Evolutionary conservation across 371 early-diverging fungal species (phyloP).

Genomic region (Mucor irregularis): DNA sequence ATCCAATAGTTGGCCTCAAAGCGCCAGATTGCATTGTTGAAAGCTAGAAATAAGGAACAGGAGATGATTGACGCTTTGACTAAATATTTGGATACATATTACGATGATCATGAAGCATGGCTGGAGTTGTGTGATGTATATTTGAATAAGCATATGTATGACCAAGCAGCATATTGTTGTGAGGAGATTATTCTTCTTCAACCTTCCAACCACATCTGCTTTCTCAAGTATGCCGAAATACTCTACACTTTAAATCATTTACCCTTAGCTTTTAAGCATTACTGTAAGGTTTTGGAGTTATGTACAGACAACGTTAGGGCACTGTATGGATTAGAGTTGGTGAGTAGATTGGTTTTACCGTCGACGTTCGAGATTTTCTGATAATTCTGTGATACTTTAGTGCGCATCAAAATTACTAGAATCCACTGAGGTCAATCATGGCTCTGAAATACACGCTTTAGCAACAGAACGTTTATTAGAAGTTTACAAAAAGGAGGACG

Average conservation of each 20-base stretch:
- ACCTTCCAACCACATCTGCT: conserved; percentile 81
- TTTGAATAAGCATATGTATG: conserved; percentile 63
- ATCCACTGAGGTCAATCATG: conserved; percentile 41
- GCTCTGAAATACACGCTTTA: conserved; percentile 53
- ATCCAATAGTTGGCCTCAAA: conserved; percentile 70
- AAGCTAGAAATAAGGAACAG: conserved; percentile 58
- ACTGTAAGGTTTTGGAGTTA: conserved; percentile 73
- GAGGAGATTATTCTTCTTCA: conserved; percentile 87
- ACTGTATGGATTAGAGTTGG: conserved; percentile 75
- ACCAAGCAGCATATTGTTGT: conserved; percentile 86
- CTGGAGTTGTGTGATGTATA: conserved; percentile 78
- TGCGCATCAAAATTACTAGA: conserved; percentile 43
- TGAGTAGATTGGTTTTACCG: conserved; percentile 19
- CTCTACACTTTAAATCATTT: conserved; percentile 66
- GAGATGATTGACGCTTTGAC: conserved; percentile 78
- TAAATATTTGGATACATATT: conserved; percentile 77
- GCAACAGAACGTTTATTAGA: conserved; percentile 70
- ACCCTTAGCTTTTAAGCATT: conserved; percentile 71
- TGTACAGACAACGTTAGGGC: conserved; percentile 75
- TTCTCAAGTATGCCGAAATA: conserved; percentile 88
- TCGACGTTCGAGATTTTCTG: neutral
- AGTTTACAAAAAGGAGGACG: conserved; percentile 26
- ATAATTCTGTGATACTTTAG: conserved; percentile 6
- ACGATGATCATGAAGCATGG: conserved; percentile 89
- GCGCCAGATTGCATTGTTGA: conserved; percentile 74